Percentiles rank a stretch among this genome's conserved stretches.
These are phyloP conservation scores for Metschnikowia sp. DNA, from an alignment of 805 yeast species.

Conservation along the genomic window DNA sequence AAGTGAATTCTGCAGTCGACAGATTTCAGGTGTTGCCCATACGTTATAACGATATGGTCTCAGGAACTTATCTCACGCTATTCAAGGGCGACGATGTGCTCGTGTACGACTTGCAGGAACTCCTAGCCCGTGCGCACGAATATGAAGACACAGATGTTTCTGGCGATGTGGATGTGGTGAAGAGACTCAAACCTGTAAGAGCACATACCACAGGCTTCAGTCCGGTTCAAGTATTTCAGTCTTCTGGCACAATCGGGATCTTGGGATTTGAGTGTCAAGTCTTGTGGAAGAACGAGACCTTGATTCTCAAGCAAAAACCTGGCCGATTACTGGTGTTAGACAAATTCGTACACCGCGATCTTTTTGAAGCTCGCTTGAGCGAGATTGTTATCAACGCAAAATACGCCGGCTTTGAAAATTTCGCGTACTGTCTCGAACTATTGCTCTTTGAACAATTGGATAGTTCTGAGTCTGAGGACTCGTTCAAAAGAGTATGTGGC, in stretches of 20 bases:
- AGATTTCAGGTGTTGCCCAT: slow-evolving; percentile 27
- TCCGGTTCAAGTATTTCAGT: slow-evolving; percentile 9
- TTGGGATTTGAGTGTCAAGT: slow-evolving; percentile 40
- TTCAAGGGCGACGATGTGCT: slow-evolving; percentile 39
- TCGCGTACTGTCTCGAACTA: slow-evolving; percentile 48
- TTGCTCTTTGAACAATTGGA: slow-evolving; percentile 43
- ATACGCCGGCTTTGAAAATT: slow-evolving; percentile 41
- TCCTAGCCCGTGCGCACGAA: slow-evolving; percentile 21
- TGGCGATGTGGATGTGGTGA: slow-evolving; percentile 14
- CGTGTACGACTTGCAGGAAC: slow-evolving; percentile 25
- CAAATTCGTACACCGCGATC: slow-evolving; percentile 47
- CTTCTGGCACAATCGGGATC: slow-evolving; percentile 32
- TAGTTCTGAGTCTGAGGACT: slow-evolving; percentile 6
- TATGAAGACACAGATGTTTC: slow-evolving; percentile 16
- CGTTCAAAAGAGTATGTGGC: slow-evolving; percentile 13
- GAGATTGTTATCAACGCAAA: slow-evolving; percentile 28
- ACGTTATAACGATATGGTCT: slow-evolving; percentile 11
- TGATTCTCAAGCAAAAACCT: slow-evolving; percentile 30
- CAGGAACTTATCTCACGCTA: slow-evolving; percentile 24
- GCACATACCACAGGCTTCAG: slow-evolving; percentile 21
- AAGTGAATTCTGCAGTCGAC: slow-evolving; percentile 30
- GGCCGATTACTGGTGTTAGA: slow-evolving; percentile 44
- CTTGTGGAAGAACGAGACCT: slow-evolving; percentile 24
- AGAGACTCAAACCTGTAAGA: slow-evolving; percentile 24
- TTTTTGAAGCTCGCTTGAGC: slow-evolving; percentile 20